Base-by-base conservation (phyloP, 1,139 yeast genomes). In the Debaryomyces udenii region DNA sequence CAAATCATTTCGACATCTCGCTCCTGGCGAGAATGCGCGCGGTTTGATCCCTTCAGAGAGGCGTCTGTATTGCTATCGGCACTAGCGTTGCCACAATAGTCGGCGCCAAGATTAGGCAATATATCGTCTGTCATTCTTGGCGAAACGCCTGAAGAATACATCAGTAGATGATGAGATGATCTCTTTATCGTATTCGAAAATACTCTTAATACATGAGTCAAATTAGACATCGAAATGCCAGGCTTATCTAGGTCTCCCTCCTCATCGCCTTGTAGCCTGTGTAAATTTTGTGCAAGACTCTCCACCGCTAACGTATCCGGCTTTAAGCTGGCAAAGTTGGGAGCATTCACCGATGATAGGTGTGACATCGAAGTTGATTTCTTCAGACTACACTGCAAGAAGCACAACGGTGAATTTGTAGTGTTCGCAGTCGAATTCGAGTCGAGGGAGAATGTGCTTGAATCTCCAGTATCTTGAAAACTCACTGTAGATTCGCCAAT, bases 41-140 rank as follows among this genome's bases (percentile, higher is more conserved):
- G 7, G 33, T 39, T 40, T 22, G 34, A 27, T 16, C n/a, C 6
- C 14, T 9, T 24, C 10, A 13, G 18, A 4, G 31, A 31, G 6
- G 23, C 23, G 17, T 32, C 33, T 27, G n/a, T 11, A 9, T 17
- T 14, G 13, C 9, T 33, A 11, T 9, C 26, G 5, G 13, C 27
- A 35, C 28, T 26, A 24, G 23, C 31, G 11, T 31, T 13, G 4
- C 20, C 14, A 17, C 31, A 14, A 9, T 31, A 30, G n/a, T 20
- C 7, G 11, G 33, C n/a, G 9, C 23, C 14, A 26, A 37, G 15
- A 9, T 31, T 27, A 10, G 30, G 40, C 9, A 57, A 42, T 9
- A 46, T 49, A 32, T 61, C 66, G 44, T 60, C 62, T 13, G 64
- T 57, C 46, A 56, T 48, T 35, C 61, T 45, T 9, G 64, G 64